phyloP scores from a whole-genome alignment of 2,329 filamentous ascomycete species.

The Diaporthe humulicola region DNA sequence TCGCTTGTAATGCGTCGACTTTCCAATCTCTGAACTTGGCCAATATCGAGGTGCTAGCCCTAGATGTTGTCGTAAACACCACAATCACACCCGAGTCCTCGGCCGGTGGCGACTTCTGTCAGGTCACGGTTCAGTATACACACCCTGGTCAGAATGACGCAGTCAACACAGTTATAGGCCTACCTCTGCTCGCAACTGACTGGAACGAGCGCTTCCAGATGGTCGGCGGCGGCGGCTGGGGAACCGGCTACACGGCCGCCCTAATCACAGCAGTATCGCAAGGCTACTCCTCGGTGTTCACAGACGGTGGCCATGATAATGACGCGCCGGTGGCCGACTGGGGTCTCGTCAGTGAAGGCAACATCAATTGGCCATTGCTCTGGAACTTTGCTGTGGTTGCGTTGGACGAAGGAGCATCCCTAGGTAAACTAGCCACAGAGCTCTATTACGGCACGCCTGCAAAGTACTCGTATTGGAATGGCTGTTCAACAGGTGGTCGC shows the following conservation, averaged over 20 bases:
- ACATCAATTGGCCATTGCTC: slow-evolving; percentile 44
- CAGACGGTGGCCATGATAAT: slow-evolving; percentile 44
- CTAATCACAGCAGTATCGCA: background rate
- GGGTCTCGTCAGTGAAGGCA: slow-evolving; percentile 34
- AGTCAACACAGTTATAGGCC: slow-evolving; percentile 12
- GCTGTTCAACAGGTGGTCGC: slow-evolving; percentile 71
- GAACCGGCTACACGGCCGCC: slow-evolving; percentile 33
- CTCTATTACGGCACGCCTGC: slow-evolving; percentile 59
- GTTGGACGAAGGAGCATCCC: slow-evolving; percentile 47
- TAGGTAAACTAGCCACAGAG: slow-evolving; percentile 58
- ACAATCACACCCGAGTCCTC: background rate
- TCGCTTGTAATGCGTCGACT: background rate
- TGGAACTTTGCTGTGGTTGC: slow-evolving; percentile 47
- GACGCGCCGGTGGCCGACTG: slow-evolving; percentile 30
- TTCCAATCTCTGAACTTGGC: background rate
- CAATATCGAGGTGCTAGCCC: background rate
- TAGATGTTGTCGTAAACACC: slow-evolving; percentile 1
- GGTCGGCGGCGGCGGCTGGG: slow-evolving; percentile 28
- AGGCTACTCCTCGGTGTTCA: slow-evolving; percentile 40
- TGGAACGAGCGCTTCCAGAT: slow-evolving; percentile 35
- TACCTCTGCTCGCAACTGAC: background rate
- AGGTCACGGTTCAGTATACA: slow-evolving; percentile 30
- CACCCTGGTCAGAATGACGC: slow-evolving; percentile 30
- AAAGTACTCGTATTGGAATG: slow-evolving; percentile 65
- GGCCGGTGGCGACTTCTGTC: slow-evolving; percentile 6